Evolutionary conservation across 2,329 filamentous ascomycete species (phyloP).

Genomic region (Geosmithia flava): DNA sequence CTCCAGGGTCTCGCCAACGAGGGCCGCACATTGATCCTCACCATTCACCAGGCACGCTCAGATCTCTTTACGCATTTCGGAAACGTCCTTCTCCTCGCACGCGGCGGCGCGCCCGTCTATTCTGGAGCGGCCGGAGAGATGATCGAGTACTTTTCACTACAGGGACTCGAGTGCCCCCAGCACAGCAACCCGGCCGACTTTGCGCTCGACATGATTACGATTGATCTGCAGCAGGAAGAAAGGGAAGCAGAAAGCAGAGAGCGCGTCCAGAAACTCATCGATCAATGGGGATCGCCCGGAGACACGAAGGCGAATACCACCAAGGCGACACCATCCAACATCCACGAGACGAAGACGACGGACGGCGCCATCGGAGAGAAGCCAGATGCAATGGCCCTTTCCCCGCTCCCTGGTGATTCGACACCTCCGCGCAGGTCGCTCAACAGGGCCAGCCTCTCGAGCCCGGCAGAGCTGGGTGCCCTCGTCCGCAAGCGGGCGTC

Average conservation of each 20-base stretch:
- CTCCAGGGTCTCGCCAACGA: conserved; percentile 58
- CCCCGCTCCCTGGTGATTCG: too few species aligned
- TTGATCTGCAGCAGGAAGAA: conserved; percentile 56
- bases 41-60: conserved; percentile 65
- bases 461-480: conserved; percentile 60
- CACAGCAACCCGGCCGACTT: conserved; percentile 71
- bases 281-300: conserved; percentile 33
- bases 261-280: conserved; percentile 48
- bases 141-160: conserved; percentile 47
- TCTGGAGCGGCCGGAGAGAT: conserved; percentile 51
- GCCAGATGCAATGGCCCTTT: too few species aligned
- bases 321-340: neutral
- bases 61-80: conserved; percentile 62
- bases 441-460: conserved; percentile 37
- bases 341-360: neutral
- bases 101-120: conserved; percentile 57
- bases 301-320: too few species aligned
- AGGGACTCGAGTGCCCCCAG: conserved; percentile 52
- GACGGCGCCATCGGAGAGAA: too few species aligned
- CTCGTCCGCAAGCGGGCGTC: conserved; percentile 51
- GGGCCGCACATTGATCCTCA: conserved; percentile 63
- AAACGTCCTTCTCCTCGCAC: conserved; percentile 56
- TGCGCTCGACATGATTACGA: conserved; percentile 63
- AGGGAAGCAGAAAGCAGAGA: conserved; percentile 50
- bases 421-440: conserved; percentile 24